Conservation (phyloP, 371 early-diverging fungal genomes). For the Rhizopus stolonifer region DNA sequence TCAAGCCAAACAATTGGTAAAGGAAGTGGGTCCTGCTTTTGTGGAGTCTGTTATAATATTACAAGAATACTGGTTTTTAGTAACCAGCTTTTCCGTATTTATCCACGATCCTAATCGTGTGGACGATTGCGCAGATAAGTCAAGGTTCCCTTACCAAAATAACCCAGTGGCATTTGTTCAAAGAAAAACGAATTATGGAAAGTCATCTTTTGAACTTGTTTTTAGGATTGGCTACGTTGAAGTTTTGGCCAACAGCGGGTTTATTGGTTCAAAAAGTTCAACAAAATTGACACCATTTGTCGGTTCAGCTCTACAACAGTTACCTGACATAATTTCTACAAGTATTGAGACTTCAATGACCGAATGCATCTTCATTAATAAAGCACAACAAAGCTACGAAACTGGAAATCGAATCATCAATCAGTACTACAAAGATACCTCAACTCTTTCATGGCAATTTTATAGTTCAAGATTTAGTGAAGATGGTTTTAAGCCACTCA, state of each 20-base stretch:
- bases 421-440: conserved; percentile 5
- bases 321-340: conserved; percentile 8
- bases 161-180: conserved; percentile 6
- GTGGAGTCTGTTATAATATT: conserved; percentile 8
- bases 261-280: conserved; percentile 4
- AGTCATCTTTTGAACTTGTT: conserved; percentile 7
- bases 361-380: conserved; percentile 5
- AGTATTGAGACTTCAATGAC: conserved; percentile 4
- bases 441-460: conserved; percentile 6
- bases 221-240: conserved; percentile 5
- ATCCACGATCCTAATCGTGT: conserved; percentile 10
- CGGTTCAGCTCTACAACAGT: conserved; percentile 8
- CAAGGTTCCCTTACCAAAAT: conserved; percentile 6
- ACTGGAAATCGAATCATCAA: conserved; percentile 6
- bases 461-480: conserved; percentile 5
- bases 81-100: conserved; percentile 8
- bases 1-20: conserved; percentile 10
- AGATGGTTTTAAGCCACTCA: conserved; percentile 3
- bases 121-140: conserved; percentile 6
- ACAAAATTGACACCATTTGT: conserved; percentile 8
- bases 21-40: conserved; percentile 9
- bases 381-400: conserved; percentile 5
- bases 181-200: conserved; percentile 7
- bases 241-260: conserved; percentile 9
- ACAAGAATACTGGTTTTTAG: conserved; percentile 7